A percentile compares a stretch with the other conserved stretches of the same genome.
phyloP scores from a whole-genome alignment of 768 basidiomycete genomes.

The Lactarius psammicola region DNA sequence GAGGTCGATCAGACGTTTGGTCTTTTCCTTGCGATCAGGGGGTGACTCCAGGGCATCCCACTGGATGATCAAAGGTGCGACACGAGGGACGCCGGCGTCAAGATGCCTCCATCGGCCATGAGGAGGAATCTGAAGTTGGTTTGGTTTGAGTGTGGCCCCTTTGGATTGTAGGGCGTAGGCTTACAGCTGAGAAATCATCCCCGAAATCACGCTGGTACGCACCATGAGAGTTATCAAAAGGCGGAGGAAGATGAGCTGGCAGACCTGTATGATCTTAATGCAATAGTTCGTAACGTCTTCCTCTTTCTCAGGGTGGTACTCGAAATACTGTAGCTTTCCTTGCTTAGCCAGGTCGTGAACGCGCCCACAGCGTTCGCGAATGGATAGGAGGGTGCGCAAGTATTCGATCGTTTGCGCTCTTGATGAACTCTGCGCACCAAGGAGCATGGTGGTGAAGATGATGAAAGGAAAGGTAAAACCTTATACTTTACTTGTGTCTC shows the following conservation, averaged over 20 bases:
- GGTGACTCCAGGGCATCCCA: conserved; percentile 50
- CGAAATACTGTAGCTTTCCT: conserved; percentile 80
- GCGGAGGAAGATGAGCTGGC: conserved; percentile 24
- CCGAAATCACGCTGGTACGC: conserved; percentile 72
- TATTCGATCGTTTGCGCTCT: conserved; percentile 53
- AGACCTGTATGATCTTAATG: conserved; percentile 72
- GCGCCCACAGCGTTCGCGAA: conserved; percentile 77
- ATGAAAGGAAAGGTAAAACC: conserved; percentile 20
- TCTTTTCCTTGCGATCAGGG: conserved; percentile 55
- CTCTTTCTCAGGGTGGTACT: conserved; percentile 79
- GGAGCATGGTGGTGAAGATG: conserved; percentile 24
- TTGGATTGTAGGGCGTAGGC: conserved; percentile 29
- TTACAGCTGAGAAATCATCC: conserved; percentile 58
- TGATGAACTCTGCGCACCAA: conserved; percentile 9
- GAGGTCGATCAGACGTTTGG: conserved; percentile 80
- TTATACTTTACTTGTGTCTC: conserved; percentile 13
- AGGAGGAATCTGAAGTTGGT: conserved; percentile 62
- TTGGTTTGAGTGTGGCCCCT: not conserved
- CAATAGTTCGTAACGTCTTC: conserved; percentile 69
- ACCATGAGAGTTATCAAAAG: conserved; percentile 6
- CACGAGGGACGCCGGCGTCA: conserved; percentile 63
- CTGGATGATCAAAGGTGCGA: conserved; percentile 54
- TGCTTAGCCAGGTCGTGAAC: conserved; percentile 76
- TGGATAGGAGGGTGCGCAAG: conserved; percentile 83
- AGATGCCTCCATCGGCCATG: conserved; percentile 92